Conservation (phyloP, 164 flowering plant genomes). For the Akebia trifoliata region DNA sequence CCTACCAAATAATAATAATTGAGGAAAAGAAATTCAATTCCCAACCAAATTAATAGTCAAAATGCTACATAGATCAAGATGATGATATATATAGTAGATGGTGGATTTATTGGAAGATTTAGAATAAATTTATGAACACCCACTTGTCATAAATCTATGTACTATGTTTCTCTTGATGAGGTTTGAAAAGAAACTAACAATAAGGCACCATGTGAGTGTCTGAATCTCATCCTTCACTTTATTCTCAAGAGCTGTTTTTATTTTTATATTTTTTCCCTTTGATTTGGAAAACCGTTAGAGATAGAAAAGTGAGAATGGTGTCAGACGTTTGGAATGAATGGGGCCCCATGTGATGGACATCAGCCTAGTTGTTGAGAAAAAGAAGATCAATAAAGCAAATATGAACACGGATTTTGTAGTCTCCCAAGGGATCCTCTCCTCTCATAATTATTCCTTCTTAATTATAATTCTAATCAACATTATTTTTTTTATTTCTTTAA, state of each 20-base stretch:
- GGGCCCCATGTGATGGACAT: conserved; percentile 43
- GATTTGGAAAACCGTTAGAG: conserved; percentile 16
- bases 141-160: no score
- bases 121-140: no score
- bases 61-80: no score
- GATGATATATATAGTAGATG: no score
- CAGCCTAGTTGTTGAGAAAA: conserved; percentile 10
- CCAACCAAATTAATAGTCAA: no score
- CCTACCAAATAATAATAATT: no score
- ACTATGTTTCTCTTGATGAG: no score
- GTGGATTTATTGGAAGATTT: no score
- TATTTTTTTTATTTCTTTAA: neutral
- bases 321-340: neutral
- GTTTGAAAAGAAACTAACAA: no score
- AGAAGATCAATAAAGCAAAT: conserved; percentile 17
- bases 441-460: conserved; percentile 35
- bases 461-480: conserved; percentile 2
- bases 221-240: no score
- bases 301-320: neutral
- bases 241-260: conserved; percentile 9
- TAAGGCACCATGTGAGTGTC: no score
- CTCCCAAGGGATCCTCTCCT: conserved; percentile 51
- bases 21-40: no score
- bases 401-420: conserved; percentile 52
- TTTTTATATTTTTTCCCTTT: conserved; percentile 2